Evolutionary conservation across 1,139 yeast species (phyloP).

Genomic region (Geotrichum europaeum): DNA sequence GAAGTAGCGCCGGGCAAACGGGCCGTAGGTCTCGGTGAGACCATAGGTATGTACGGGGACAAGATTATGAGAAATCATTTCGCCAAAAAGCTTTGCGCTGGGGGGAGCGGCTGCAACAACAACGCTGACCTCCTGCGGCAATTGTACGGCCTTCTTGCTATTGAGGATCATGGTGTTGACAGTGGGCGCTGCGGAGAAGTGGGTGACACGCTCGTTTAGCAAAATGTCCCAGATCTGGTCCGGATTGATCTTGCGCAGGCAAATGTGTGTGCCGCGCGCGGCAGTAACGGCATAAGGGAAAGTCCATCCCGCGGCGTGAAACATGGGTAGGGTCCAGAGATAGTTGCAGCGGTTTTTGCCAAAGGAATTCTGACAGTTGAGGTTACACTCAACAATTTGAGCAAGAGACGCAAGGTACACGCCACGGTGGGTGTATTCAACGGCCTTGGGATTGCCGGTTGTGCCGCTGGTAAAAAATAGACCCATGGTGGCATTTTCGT

Average conservation of each 20-base stretch:
- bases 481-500: slow-evolving; percentile 32
- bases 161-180: slow-evolving; percentile 37
- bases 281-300: slow-evolving; percentile 39
- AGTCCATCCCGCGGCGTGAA: slow-evolving; percentile 40
- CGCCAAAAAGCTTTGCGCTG: slow-evolving; percentile 33
- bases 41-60: slow-evolving; percentile 64
- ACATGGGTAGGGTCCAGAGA: slow-evolving; percentile 39
- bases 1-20: slow-evolving; percentile 34
- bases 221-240: slow-evolving; percentile 35
- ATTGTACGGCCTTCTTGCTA: slow-evolving; percentile 29
- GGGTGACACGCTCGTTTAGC: slow-evolving; percentile 32
- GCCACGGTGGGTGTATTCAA: slow-evolving; percentile 51
- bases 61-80: slow-evolving; percentile 34
- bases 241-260: slow-evolving; percentile 35
- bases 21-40: slow-evolving; percentile 47
- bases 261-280: slow-evolving; percentile 36
- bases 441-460: slow-evolving; percentile 75
- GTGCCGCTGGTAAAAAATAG: slow-evolving; percentile 65
- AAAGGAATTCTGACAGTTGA: slow-evolving; percentile 31
- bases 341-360: slow-evolving; percentile 33
- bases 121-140: slow-evolving; percentile 31
- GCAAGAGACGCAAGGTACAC: slow-evolving; percentile 34
- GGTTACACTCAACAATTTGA: slow-evolving; percentile 33
- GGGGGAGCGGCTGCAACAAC: slow-evolving; percentile 40
- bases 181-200: slow-evolving; percentile 39